Conservation (phyloP, 768 basidiomycete genomes). For the Trametes cubensis region DNA sequence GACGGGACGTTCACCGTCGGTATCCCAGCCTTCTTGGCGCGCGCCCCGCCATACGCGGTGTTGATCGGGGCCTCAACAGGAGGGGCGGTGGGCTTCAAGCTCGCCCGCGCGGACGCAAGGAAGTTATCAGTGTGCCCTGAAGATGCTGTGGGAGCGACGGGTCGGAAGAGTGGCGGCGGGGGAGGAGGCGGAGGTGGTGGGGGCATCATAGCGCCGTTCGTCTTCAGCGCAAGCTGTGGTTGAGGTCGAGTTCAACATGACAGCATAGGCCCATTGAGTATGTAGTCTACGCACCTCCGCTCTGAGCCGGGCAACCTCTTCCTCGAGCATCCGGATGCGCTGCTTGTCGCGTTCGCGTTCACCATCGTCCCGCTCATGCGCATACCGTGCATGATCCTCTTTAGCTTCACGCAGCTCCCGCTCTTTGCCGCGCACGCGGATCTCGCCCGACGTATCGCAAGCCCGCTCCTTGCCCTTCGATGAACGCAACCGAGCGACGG, state of each 20-base stretch:
- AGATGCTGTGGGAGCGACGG: slow-evolving; percentile 18
- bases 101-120: slow-evolving; percentile 65
- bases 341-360: slow-evolving; percentile 63
- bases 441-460: slow-evolving; percentile 47
- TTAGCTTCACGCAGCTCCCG: slow-evolving; percentile 60
- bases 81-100: slow-evolving; percentile 56
- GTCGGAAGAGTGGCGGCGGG: slow-evolving; percentile 32
- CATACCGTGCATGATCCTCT: slow-evolving; percentile 49
- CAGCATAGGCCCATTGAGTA: not conserved
- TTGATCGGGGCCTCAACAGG: slow-evolving; percentile 75
- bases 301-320: slow-evolving; percentile 65
- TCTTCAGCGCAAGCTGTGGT: slow-evolving; percentile 12
- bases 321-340: slow-evolving; percentile 63
- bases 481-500: slow-evolving; percentile 18
- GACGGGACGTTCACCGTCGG: slow-evolving; percentile 74
- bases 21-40: slow-evolving; percentile 51
- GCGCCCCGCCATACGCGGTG: slow-evolving; percentile 35
- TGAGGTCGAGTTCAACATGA: not conserved
- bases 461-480: slow-evolving; percentile 35
- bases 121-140: slow-evolving; percentile 37
- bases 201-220: slow-evolving; percentile 36
- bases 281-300: slow-evolving; percentile 39
- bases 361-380: slow-evolving; percentile 42
- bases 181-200: slow-evolving; percentile 48
- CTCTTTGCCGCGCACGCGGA: slow-evolving; percentile 60